phyloP scores from a whole-genome alignment of 1,139 yeast species.

The Magnusiomyces tetraspermus region DNA sequence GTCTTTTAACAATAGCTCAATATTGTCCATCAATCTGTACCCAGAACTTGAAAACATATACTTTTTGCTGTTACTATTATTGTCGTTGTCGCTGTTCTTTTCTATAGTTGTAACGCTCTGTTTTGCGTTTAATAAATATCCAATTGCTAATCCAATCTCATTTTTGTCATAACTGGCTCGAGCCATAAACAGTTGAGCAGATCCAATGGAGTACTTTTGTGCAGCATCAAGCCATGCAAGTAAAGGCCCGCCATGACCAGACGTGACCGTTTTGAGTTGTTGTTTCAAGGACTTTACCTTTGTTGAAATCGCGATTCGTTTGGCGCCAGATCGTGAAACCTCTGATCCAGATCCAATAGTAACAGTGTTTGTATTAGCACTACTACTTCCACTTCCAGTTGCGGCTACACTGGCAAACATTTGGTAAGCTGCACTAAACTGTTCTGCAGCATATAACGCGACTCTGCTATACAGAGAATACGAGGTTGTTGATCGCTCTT shows the following conservation, averaged over 20 bases:
- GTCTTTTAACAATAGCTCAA: constrained; percentile 16
- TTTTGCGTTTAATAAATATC: constrained; percentile 17
- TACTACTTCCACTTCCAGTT: neutral
- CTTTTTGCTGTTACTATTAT: too few relatives aligned
- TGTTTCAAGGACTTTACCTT: neutral
- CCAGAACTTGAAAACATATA: too few relatives aligned
- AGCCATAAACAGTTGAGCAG: constrained; percentile 28
- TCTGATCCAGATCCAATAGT: neutral
- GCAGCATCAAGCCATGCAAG: constrained; percentile 26
- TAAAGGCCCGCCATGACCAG: constrained; percentile 12
- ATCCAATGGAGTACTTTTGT: constrained; percentile 24
- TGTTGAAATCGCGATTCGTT: neutral
- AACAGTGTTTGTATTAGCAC: too few relatives aligned
- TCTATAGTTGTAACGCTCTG: neutral
- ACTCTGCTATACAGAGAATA: constrained; percentile 27
- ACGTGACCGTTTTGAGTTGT: neutral
- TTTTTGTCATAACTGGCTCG: constrained; percentile 25
- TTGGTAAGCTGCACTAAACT: constrained; percentile 26
- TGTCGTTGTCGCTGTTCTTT: neutral
- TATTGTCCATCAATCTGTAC: constrained; percentile 5
- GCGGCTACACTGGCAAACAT: constrained; percentile 7
- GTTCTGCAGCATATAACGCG: constrained; percentile 30
- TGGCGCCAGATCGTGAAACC: neutral
- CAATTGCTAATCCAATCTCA: constrained; percentile 29
- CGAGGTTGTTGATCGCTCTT: constrained; percentile 18